Conservation (phyloP, 306 rosid genomes). For the Elaeagnus macrophylla region DNA sequence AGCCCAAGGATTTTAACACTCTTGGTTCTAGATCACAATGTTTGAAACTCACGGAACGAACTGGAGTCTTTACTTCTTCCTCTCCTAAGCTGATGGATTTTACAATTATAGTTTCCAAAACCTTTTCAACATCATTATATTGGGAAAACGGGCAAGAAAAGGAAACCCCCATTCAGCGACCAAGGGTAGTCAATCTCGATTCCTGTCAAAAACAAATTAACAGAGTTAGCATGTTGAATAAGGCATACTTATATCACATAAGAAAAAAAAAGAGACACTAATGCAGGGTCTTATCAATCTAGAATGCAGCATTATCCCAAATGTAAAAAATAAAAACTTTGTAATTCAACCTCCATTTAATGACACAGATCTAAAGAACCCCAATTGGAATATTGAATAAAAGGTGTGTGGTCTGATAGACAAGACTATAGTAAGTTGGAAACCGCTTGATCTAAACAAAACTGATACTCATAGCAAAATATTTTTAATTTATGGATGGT, state of each 20-base stretch:
- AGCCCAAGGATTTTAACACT: constrained; percentile 47
- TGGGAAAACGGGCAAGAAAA: constrained; percentile 68
- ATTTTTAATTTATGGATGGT: no score
- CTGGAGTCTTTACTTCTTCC: constrained; percentile 40
- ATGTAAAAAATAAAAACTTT: no score
- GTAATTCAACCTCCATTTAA: no score
- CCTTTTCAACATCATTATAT: constrained; percentile 48
- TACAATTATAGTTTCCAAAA: constrained; percentile 48
- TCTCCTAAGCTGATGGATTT: constrained; percentile 63
- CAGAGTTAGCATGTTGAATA: constrained; percentile 12
- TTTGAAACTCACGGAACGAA: constrained; percentile 63
- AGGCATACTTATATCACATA: background rate
- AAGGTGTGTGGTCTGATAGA: no score
- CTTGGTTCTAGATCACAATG: constrained; percentile 52
- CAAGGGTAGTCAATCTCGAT: background rate
- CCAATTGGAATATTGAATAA: no score
- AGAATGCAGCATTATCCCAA: no score
- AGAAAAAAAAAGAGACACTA: background rate
- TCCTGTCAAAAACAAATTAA: constrained; percentile 32
- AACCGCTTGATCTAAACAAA: no score
- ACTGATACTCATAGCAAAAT: no score
- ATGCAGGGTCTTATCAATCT: no score
- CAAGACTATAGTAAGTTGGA: no score
- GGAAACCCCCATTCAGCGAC: constrained; percentile 59
- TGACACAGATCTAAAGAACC: no score